These are phyloP conservation scores for Triangularia setosa DNA, from an alignment of 2,329 filamentous ascomycete species.

Conservation along the genomic window DNA sequence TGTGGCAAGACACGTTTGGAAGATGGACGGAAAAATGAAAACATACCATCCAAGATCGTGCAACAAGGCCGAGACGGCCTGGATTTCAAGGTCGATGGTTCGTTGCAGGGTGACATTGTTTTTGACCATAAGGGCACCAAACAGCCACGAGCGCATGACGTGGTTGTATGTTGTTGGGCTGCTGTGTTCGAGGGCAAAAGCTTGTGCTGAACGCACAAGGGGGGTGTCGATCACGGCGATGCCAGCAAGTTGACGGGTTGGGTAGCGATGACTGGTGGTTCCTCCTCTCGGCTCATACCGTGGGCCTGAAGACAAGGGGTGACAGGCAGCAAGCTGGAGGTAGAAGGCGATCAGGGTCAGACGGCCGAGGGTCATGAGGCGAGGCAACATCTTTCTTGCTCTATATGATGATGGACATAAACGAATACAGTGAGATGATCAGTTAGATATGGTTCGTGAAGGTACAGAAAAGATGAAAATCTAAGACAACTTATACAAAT, in stretches of 20 bases:
- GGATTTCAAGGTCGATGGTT: conserved; percentile 36
- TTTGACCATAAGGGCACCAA: conserved; percentile 22
- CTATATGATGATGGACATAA: not conserved
- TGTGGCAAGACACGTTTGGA: not conserved
- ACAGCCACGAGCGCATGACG: conserved; percentile 30
- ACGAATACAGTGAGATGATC: too few relatives aligned
- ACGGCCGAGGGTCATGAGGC: not conserved
- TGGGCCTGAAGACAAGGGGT: not conserved
- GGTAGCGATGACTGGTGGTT: not conserved
- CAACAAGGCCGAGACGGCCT: conserved; percentile 37
- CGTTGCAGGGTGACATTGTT: conserved; percentile 23
- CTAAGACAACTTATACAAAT: too few relatives aligned
- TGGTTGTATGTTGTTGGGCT: conserved; percentile 37
- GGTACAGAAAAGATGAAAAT: too few relatives aligned
- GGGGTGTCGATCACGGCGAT: conserved; percentile 20
- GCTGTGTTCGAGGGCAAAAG: conserved; percentile 29
- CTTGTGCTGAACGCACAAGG: conserved; percentile 33
- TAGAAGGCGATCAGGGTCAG: not conserved
- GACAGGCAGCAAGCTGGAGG: not conserved
- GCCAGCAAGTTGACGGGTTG: not conserved
- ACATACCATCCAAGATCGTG: conserved; percentile 41
- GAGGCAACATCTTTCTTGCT: not conserved
- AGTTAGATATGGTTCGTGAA: too few relatives aligned
- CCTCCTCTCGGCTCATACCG: not conserved
- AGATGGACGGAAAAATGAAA: not conserved